Percentiles rank a stretch among this genome's conserved stretches.
phyloP scores from a whole-genome alignment of 2,329 filamentous ascomycete genomes.

The Fusarium sublunatum region DNA sequence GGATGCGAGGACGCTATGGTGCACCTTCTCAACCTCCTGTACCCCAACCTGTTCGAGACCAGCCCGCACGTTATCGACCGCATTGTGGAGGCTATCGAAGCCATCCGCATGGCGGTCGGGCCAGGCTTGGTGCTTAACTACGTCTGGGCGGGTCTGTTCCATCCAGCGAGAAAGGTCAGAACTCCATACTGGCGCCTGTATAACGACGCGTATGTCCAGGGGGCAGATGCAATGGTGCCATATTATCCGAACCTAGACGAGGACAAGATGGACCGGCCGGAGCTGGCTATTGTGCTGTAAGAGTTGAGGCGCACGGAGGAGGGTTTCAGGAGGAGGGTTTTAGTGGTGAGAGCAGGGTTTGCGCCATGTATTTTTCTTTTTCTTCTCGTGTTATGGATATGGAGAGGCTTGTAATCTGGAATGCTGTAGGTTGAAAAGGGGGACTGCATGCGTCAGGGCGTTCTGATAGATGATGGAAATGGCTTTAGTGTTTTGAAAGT shows the following conservation, averaged over 20 bases:
- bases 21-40: conserved; percentile 94
- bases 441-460: conserved; percentile 45
- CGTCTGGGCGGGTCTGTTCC: conserved; percentile 96
- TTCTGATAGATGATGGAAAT: conserved; percentile 46
- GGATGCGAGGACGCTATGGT: conserved; percentile 99
- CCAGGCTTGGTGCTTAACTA: conserved; percentile 97
- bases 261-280: conserved; percentile 80
- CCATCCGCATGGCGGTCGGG: conserved; percentile 91
- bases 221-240: conserved; percentile 93
- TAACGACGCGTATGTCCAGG: conserved; percentile 96
- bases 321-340: conserved; percentile 20
- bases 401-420: conserved; percentile 44
- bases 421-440: conserved; percentile 39
- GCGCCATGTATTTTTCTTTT: conserved; percentile 23
- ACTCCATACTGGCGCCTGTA: conserved; percentile 96
- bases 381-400: conserved; percentile 25
- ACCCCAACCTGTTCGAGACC: conserved; percentile 97
- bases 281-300: conserved; percentile 86
- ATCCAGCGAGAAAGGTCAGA: conserved; percentile 93
- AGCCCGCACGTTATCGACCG: conserved; percentile 98
- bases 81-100: conserved; percentile 97
- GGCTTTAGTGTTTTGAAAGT: conserved; percentile 36
- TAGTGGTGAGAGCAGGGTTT: conserved; percentile 20
- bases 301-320: conserved; percentile 24
- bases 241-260: conserved; percentile 92